These are phyloP conservation scores for Phialemonium atrogriseum DNA, from an alignment of 2,329 filamentous ascomycete species.

Conservation along the genomic window DNA sequence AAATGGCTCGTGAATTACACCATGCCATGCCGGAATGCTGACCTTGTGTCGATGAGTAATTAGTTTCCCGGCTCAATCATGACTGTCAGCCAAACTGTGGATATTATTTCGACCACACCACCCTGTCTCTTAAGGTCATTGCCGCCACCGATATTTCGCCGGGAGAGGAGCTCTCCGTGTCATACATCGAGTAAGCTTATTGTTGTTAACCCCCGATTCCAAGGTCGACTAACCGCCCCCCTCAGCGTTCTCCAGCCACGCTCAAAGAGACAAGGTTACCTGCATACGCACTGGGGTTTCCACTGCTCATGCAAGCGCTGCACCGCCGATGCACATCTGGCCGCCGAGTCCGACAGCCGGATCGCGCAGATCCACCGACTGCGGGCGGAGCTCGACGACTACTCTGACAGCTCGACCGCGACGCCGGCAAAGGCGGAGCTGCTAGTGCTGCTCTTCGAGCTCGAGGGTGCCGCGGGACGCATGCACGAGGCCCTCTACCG, in stretches of 20 bases:
- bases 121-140: slow-evolving; percentile 26
- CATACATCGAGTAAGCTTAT: slow-evolving; percentile 26
- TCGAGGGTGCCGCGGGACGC: slow-evolving; percentile 22
- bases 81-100: slow-evolving; percentile 31
- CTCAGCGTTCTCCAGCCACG: slow-evolving; percentile 22
- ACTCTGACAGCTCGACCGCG: slow-evolving; percentile 18
- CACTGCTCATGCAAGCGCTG: slow-evolving; percentile 28
- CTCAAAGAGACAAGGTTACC: slow-evolving; percentile 17
- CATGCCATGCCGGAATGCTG: too few relatives aligned
- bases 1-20: too few relatives aligned
- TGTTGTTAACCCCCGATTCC: slow-evolving; percentile 1
- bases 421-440: slow-evolving; percentile 26
- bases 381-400: slow-evolving; percentile 24
- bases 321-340: slow-evolving; percentile 16
- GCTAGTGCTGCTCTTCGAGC: slow-evolving; percentile 25
- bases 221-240: slow-evolving; percentile 9
- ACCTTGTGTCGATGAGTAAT: neutral
- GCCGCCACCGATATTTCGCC: slow-evolving; percentile 26
- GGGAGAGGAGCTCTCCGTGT: slow-evolving; percentile 32
- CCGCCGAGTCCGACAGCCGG: slow-evolving; percentile 23
- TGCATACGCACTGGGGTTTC: slow-evolving; percentile 28
- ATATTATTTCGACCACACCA: slow-evolving; percentile 26
- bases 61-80: slow-evolving; percentile 31
- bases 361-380: slow-evolving; percentile 22
- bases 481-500: slow-evolving; percentile 27